Percentiles rank a stretch among this genome's conserved stretches.
These are phyloP conservation scores for Vanrija sp. DNA, from an alignment of 1,284 basidiomycete genomes.

Conservation along the genomic window DNA sequence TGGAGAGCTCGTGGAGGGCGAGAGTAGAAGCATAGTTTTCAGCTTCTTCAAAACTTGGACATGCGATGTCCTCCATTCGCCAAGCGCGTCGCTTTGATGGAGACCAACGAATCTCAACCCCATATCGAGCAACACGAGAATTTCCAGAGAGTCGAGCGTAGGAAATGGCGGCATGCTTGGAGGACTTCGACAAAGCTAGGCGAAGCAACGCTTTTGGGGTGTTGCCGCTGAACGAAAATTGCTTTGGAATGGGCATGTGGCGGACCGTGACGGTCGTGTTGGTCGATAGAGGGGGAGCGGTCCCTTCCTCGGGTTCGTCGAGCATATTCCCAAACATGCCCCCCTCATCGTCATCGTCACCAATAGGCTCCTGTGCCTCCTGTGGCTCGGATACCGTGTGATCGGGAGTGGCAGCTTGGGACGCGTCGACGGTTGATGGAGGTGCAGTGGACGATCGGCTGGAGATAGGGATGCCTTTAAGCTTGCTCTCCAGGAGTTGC, in stretches of 20 bases:
- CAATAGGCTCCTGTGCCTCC: no score
- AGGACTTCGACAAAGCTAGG: constrained; percentile 46
- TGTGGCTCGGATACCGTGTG: no score
- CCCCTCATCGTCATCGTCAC: constrained; percentile 39
- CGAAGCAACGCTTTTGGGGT: constrained; percentile 35
- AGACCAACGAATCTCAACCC: constrained; percentile 69
- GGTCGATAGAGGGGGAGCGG: constrained; percentile 45
- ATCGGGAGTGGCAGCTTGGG: no score
- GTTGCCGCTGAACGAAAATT: constrained; percentile 57
- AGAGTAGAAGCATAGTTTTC: constrained; percentile 87
- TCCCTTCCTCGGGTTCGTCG: constrained; percentile 59
- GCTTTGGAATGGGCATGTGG: constrained; percentile 74
- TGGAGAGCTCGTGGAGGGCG: constrained; percentile 72
- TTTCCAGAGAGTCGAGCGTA: constrained; percentile 63
- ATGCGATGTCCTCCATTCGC: constrained; percentile 81
- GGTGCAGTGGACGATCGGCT: not conserved
- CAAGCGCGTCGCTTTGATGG: constrained; percentile 62
- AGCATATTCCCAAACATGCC: constrained; percentile 74
- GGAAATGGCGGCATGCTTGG: constrained; percentile 68
- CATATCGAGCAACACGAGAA: constrained; percentile 67
- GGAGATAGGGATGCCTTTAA: constrained; percentile 44
- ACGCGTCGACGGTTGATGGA: no score
- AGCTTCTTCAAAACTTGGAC: constrained; percentile 71
- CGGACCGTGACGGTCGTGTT: constrained; percentile 59
- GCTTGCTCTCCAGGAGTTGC: constrained; percentile 55